phyloP scores from a whole-genome alignment of 148 eudicot genomes.

The Rhododendron ovatum region DNA sequence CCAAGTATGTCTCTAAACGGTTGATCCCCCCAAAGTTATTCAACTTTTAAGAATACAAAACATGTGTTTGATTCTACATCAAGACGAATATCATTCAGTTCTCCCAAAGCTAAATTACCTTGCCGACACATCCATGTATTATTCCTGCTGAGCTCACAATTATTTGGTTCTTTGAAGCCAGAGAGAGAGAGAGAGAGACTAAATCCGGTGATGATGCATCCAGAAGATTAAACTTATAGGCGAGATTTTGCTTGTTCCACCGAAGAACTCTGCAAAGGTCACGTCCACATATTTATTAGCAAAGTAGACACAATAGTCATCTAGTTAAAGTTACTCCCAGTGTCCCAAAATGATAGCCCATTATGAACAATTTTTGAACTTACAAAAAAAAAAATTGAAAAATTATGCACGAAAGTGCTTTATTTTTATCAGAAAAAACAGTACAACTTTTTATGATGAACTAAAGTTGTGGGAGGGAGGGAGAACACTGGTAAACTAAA shows the following conservation, averaged over 20 bases:
- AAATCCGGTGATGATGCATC: neutral
- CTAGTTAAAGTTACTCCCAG: neutral
- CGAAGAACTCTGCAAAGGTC: slow-evolving; percentile 40
- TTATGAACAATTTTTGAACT: neutral
- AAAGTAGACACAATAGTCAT: neutral
- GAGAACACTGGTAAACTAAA: neutral
- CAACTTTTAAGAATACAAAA: neutral
- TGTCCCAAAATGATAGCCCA: neutral
- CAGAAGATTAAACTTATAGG: slow-evolving; percentile 25
- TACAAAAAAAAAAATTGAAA: too few species aligned
- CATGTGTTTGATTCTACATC: too few species aligned
- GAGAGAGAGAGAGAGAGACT: neutral
- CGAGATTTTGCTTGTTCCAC: slow-evolving; percentile 45
- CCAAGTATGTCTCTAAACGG: too few species aligned
- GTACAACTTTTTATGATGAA: neutral
- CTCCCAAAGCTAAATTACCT: neutral
- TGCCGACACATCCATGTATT: neutral
- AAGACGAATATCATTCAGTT: neutral
- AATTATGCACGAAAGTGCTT: neutral
- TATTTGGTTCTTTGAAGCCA: neutral
- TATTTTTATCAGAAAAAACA: neutral
- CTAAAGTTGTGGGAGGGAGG: neutral
- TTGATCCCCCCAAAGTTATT: neutral
- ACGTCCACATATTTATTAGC: neutral
- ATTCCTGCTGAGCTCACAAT: neutral